phyloP scores from a whole-genome alignment of 1,284 basidiomycete genomes.

The Ceratobasidium sp. region DNA sequence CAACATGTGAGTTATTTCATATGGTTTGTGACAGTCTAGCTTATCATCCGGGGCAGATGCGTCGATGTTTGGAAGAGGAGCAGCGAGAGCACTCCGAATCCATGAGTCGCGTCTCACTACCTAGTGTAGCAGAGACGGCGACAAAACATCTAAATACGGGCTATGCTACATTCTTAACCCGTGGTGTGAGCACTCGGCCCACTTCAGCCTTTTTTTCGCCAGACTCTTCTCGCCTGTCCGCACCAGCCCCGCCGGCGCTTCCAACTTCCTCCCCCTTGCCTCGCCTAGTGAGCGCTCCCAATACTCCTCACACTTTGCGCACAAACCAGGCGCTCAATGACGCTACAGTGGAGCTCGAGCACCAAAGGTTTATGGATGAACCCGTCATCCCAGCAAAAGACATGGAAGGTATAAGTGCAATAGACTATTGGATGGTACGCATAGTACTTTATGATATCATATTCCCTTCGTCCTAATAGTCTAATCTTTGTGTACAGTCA shows the following conservation, averaged over 20 bases:
- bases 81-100: background rate
- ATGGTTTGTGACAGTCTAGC: background rate
- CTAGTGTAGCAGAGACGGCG: background rate
- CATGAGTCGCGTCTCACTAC: background rate
- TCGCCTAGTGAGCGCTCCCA: background rate
- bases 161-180: background rate
- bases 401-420: background rate
- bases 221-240: background rate
- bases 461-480: background rate
- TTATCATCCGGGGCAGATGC: background rate
- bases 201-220: background rate
- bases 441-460: background rate
- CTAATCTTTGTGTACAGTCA: background rate
- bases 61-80: constrained; percentile 12
- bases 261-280: background rate
- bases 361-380: background rate
- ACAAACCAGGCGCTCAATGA: background rate
- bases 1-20: constrained; percentile 4
- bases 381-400: background rate
- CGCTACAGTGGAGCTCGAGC: constrained; percentile 16
- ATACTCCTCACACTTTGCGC: no score
- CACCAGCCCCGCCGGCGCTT: no score
- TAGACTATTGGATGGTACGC: constrained; percentile 35
- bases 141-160: background rate
- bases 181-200: background rate